A percentile compares a stretch with the other conserved stretches of the same genome.
Conservation (phyloP, 225 moss, liverwort and hornwort species). For the Straminergon stramineum region DNA sequence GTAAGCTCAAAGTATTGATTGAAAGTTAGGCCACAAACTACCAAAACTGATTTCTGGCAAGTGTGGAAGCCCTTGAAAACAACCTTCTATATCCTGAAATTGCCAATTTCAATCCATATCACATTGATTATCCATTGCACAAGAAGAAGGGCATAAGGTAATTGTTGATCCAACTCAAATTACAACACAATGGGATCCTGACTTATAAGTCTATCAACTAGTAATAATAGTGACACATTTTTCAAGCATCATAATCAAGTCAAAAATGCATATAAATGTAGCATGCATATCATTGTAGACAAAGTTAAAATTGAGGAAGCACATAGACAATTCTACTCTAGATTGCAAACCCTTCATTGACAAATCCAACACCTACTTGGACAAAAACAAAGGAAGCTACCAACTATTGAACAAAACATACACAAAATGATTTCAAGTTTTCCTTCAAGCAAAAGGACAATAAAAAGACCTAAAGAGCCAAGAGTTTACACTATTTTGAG, state of each 20-base stretch:
- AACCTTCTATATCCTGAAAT: conserved; percentile 31
- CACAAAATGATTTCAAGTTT: neutral
- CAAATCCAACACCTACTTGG: neutral
- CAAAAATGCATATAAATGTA: neutral
- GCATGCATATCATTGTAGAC: neutral
- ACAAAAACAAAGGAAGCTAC: neutral
- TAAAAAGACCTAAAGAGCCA: neutral
- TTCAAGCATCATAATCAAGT: neutral
- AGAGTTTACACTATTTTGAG: neutral
- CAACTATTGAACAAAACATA: neutral
- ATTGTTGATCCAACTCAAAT: neutral
- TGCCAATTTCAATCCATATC: conserved; percentile 27
- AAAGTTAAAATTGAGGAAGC: neutral
- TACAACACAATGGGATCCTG: neutral
- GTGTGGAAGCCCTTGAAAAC: conserved; percentile 6
- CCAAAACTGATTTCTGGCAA: neutral
- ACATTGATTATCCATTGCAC: conserved; percentile 23
- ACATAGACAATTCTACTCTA: neutral
- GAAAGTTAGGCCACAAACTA: conserved; percentile 6
- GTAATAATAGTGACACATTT: neutral
- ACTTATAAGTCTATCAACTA: neutral
- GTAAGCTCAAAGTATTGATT: conserved; percentile 6
- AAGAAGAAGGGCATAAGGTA: neutral
- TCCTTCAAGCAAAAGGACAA: neutral
- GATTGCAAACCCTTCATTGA: neutral